These are phyloP conservation scores for thale cress (Arabidopsis thaliana) DNA, from an alignment of 345 rosid genomes.

Conservation along the genomic window TAIR10.1 NC_003075.7:1267501-1268000, in stretches of 20 bases:
- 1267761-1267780: conserved; percentile 71
- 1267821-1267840: not conserved
- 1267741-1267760: conserved; percentile 72
- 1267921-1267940: no score
- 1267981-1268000: no score
- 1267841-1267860: not conserved
- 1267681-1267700: conserved; percentile 68
- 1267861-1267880: not conserved
- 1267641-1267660: conserved; percentile 52
- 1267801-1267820: not conserved
- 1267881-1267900: not conserved
- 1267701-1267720: conserved; percentile 68
- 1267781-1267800: conserved; percentile 15
- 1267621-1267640: not conserved
- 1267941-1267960: no score
- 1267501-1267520: conserved; percentile 42
- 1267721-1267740: conserved; percentile 75
- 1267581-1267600: not conserved
- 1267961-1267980: no score
- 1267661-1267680: conserved; percentile 57
- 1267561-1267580: not conserved
- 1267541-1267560: not conserved
- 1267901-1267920: no score
- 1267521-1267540: not conserved
- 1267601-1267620: not conserved